phyloP scores from a whole-genome alignment of 495 filamentous ascomycete species.

The Penicillium canariense region DNA sequence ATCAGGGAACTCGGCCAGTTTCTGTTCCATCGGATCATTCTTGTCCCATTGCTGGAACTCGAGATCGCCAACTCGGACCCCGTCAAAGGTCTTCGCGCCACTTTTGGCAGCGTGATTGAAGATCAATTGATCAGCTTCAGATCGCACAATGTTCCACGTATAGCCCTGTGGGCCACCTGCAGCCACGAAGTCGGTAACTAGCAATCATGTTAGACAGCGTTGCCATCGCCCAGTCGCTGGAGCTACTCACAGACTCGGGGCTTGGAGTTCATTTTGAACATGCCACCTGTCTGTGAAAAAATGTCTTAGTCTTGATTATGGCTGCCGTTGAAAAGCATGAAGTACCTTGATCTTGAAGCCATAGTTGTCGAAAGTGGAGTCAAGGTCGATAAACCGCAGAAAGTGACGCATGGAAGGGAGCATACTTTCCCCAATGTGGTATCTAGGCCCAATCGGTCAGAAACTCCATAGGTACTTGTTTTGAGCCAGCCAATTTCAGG shows the following conservation, averaged over 20 bases:
- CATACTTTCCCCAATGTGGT: conserved; percentile 41
- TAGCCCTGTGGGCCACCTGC: conserved; percentile 40
- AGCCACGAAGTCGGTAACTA: conserved; percentile 50
- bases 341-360: conserved; percentile 49
- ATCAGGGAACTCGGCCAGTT: conserved; percentile 1
- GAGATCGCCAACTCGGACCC: conserved; percentile 33
- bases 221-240: not conserved
- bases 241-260: conserved; percentile 21
- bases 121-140: conserved; percentile 51
- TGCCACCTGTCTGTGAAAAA: conserved; percentile 35
- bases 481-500: not conserved
- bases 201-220: not conserved
- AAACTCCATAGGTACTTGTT: not conserved
- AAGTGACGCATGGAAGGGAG: conserved; percentile 48
- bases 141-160: conserved; percentile 53
- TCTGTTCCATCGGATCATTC: not conserved
- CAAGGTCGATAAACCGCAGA: conserved; percentile 47
- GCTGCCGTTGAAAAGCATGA: conserved; percentile 27
- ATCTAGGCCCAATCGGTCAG: not conserved
- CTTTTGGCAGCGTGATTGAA: conserved; percentile 47
- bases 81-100: conserved; percentile 49
- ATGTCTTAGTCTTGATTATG: conserved; percentile 11
- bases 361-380: conserved; percentile 38
- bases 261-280: conserved; percentile 44
- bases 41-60: conserved; percentile 29